A percentile compares a stretch with the other conserved stretches of the same genome.
These are phyloP conservation scores for Mycena pura DNA, from an alignment of 768 basidiomycete species.

Conservation along the genomic window DNA sequence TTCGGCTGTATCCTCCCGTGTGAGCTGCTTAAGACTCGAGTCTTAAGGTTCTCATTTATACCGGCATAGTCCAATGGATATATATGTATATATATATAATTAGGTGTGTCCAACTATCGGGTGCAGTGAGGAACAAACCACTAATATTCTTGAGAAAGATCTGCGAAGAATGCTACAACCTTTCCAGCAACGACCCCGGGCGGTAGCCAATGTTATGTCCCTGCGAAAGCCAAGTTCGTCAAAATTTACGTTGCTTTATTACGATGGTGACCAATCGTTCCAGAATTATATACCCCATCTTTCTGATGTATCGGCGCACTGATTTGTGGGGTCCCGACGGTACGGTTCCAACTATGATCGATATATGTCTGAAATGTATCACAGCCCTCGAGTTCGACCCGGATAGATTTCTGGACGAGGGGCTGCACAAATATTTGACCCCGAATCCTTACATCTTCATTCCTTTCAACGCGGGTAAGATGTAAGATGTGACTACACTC, in stretches of 20 bases:
- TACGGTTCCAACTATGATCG: slow-evolving; percentile 11
- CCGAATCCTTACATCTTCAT: slow-evolving; percentile 56
- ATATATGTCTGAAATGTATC: not conserved
- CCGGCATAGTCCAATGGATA: too few relatives aligned
- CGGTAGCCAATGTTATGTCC: slow-evolving; percentile 35
- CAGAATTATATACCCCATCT: slow-evolving; percentile 39
- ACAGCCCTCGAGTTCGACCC: slow-evolving; percentile 51
- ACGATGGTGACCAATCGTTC: not conserved
- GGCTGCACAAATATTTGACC: slow-evolving; percentile 45
- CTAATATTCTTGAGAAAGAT: not conserved
- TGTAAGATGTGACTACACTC: slow-evolving; percentile 47
- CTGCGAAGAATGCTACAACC: slow-evolving; percentile 18
- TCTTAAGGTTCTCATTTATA: not conserved
- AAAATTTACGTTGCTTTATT: not conserved
- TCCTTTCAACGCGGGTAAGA: slow-evolving; percentile 47
- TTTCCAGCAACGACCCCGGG: slow-evolving; percentile 18
- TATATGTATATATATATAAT: too few relatives aligned
- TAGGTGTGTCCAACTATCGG: too few relatives aligned
- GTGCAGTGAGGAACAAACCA: too few relatives aligned
- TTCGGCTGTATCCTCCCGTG: slow-evolving; percentile 28
- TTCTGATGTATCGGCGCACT: slow-evolving; percentile 49
- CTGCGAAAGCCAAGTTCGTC: slow-evolving; percentile 35
- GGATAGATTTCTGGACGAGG: slow-evolving; percentile 52
- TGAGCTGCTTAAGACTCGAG: slow-evolving; percentile 1
- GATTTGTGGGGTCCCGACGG: slow-evolving; percentile 55